A percentile compares a stretch with the other conserved stretches of the same genome.
These are phyloP conservation scores for Artemisia tridentata DNA, from an alignment of 129 eudicot genomes.

Conservation along the genomic window DNA sequence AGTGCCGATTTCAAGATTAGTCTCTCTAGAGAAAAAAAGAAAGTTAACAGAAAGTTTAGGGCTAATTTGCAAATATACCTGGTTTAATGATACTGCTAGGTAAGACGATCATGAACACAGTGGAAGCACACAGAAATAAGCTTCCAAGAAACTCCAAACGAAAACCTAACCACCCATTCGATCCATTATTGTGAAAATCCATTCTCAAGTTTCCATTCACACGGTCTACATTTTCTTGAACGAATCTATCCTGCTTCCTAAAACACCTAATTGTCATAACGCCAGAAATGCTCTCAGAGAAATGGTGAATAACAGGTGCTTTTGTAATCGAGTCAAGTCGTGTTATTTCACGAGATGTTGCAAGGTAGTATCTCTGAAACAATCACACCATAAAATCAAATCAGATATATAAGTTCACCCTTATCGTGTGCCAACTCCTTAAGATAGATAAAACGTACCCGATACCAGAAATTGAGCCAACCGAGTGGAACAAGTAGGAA, in stretches of 20 bases:
- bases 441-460: constrained; percentile 55
- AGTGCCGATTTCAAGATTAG: constrained; percentile 11
- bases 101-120: constrained; percentile 76
- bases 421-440: background rate
- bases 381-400: constrained; percentile 4
- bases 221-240: constrained; percentile 52
- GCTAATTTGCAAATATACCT: constrained; percentile 38
- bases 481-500: constrained; percentile 80
- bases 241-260: constrained; percentile 64
- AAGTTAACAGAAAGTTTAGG: background rate
- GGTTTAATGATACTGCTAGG: constrained; percentile 91
- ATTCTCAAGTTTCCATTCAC: constrained; percentile 72
- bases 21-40: constrained; percentile 4
- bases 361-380: constrained; percentile 75
- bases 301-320: constrained; percentile 91
- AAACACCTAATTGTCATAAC: constrained; percentile 88
- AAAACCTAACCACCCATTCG: constrained; percentile 90
- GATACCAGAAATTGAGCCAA: constrained; percentile 88
- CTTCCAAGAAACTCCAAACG: constrained; percentile 92
- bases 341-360: constrained; percentile 90
- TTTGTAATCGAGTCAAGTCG: constrained; percentile 88
- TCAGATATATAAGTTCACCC: background rate
- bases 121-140: constrained; percentile 75
- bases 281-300: constrained; percentile 92
- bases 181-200: constrained; percentile 85